phyloP scores from a whole-genome alignment of 208 protist species.

The Crithidia thermophila region DNA sequence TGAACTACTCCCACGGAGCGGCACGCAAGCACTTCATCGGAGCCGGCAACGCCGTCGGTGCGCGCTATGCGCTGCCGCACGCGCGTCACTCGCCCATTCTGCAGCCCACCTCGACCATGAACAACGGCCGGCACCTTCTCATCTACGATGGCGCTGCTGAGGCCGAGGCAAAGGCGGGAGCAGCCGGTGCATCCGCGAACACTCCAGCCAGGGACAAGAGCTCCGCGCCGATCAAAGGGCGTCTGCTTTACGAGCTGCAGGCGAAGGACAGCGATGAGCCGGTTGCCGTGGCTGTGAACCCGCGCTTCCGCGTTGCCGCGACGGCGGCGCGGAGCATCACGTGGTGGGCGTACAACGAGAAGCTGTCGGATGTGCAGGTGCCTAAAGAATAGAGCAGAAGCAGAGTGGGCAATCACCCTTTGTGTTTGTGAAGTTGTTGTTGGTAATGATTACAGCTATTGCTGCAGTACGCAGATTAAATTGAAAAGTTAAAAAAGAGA shows the following conservation, averaged over 20 bases:
- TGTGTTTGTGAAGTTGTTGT: too few species aligned
- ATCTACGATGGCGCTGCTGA: constrained; percentile 69
- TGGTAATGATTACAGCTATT: too few species aligned
- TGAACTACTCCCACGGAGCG: constrained; percentile 68
- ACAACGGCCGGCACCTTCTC: constrained; percentile 68
- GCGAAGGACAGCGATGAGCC: constrained; percentile 81
- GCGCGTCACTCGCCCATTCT: constrained; percentile 43
- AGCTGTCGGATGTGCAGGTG: too few species aligned
- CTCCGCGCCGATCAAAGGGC: too few species aligned
- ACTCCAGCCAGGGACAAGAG: too few species aligned
- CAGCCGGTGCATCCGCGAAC: too few species aligned
- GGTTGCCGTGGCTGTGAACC: constrained; percentile 68
- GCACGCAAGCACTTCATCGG: constrained; percentile 64
- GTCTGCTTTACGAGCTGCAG: constrained; percentile 68
- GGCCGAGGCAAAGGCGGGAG: too few species aligned
- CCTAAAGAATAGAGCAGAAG: too few species aligned
- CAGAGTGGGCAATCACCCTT: too few species aligned
- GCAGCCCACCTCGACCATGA: constrained; percentile 66
- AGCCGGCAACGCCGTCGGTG: constrained; percentile 57
- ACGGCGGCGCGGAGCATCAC: constrained; percentile 75
- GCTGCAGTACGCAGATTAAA: too few species aligned
- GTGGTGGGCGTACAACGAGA: constrained; percentile 61
- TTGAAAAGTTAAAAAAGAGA: too few species aligned
- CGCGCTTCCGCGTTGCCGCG: constrained; percentile 59
- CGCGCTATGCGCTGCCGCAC: constrained; percentile 61